These are phyloP conservation scores for Nyssa sinensis DNA, from an alignment of 148 eudicot genomes.

Conservation along the genomic window DNA sequence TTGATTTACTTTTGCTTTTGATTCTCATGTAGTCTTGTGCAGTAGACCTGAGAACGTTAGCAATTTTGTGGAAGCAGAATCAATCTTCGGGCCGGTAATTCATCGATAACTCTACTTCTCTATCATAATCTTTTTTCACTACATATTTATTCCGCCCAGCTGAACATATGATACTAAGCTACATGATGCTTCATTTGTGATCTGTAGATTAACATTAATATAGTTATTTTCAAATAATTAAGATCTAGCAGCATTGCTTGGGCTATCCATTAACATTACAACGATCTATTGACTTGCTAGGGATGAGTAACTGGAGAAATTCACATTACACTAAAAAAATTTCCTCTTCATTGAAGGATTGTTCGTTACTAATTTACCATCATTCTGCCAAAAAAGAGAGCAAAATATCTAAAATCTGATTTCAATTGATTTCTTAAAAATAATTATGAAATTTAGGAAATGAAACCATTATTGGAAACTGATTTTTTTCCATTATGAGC, in stretches of 20 bases:
- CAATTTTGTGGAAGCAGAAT: constrained; percentile 52
- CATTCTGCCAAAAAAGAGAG: not conserved
- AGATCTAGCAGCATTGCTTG: not conserved
- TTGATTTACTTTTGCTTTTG: not conserved
- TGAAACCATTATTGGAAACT: not conserved
- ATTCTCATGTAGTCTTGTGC: constrained; percentile 46
- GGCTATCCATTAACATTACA: too few species aligned
- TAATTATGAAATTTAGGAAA: too few species aligned
- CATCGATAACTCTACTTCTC: not conserved
- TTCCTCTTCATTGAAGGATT: not conserved
- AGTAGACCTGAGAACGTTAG: constrained; percentile 66
- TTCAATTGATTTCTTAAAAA: not conserved
- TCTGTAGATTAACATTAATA: not conserved
- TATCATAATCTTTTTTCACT: not conserved
- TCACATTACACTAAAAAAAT: not conserved
- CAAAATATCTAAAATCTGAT: not conserved
- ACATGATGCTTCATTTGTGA: not conserved
- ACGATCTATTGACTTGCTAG: too few species aligned
- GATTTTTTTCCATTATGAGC: not conserved
- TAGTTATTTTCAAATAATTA: not conserved
- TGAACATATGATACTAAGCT: not conserved
- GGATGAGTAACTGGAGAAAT: too few species aligned
- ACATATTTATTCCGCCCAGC: too few species aligned
- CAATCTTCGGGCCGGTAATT: constrained; percentile 59
- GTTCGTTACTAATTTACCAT: not conserved